phyloP scores from a whole-genome alignment of 345 rosid genomes.

The Populus davidiana region DNA sequence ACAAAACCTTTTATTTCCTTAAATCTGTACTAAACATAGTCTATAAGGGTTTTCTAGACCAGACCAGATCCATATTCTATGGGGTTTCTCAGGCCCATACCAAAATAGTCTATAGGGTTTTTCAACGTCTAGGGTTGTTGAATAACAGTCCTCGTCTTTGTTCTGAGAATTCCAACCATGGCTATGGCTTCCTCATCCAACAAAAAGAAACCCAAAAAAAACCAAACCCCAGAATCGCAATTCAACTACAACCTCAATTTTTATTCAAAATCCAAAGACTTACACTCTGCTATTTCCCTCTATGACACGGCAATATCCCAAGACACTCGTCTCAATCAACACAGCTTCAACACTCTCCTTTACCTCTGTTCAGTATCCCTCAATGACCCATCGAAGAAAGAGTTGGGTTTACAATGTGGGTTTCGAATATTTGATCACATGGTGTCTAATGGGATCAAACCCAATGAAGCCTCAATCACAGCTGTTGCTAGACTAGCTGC shows the following conservation, averaged over 20 bases:
- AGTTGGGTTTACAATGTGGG: constrained; percentile 39
- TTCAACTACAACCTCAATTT: constrained; percentile 59
- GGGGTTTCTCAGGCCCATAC: not conserved
- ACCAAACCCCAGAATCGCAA: constrained; percentile 47
- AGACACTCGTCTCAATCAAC: constrained; percentile 44
- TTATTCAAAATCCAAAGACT: constrained; percentile 58
- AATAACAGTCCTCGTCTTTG: not conserved
- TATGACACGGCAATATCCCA: constrained; percentile 48
- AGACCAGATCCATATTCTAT: no score
- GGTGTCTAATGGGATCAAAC: constrained; percentile 43
- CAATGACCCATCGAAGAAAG: constrained; percentile 33
- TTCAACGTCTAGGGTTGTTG: not conserved
- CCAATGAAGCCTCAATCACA: constrained; percentile 72
- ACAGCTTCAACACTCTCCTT: constrained; percentile 63
- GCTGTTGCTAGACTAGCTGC: constrained; percentile 65
- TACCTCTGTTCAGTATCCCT: constrained; percentile 61
- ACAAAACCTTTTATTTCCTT: no score
- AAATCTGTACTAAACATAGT: no score
- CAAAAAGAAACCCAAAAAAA: constrained; percentile 43
- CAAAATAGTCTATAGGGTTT: not conserved
- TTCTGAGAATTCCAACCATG: not conserved
- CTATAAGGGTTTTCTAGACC: no score
- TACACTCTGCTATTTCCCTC: constrained; percentile 59
- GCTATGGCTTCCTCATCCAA: constrained; percentile 34
- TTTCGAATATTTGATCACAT: constrained; percentile 57